Conservation (phyloP, 768 basidiomycete genomes). For the Kwoniella pini region DNA sequence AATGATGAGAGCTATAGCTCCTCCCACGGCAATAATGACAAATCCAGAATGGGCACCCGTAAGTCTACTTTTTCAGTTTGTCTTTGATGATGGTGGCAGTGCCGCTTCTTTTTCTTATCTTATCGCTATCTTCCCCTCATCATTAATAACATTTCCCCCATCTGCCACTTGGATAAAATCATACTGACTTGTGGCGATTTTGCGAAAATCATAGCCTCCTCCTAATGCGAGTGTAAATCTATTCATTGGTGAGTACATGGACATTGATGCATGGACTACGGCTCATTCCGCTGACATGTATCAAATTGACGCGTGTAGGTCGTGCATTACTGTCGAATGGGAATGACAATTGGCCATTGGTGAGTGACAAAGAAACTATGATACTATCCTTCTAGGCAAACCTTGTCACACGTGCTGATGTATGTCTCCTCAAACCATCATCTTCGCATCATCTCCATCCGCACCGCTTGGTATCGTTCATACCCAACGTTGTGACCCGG, state of each 20-base stretch:
- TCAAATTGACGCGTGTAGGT: conserved; percentile 18
- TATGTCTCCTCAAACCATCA: too few species aligned
- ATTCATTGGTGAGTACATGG: conserved; percentile 41
- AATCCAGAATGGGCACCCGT: conserved; percentile 44
- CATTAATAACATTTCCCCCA: neutral
- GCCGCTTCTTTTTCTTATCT: conserved; percentile 20
- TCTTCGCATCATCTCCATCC: too few species aligned
- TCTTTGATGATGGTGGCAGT: conserved; percentile 29
- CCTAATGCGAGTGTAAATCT: conserved; percentile 49
- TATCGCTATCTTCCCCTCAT: conserved; percentile 10
- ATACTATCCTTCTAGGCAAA: too few species aligned
- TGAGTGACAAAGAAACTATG: too few species aligned
- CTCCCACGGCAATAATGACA: conserved; percentile 37
- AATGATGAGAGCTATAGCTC: conserved; percentile 43
- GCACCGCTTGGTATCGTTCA: too few species aligned
- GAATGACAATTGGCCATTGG: conserved; percentile 52
- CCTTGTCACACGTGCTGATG: neutral
- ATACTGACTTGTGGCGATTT: conserved; percentile 20
- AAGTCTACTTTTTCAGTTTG: conserved; percentile 14
- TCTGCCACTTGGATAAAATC: neutral
- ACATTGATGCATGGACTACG: neutral
- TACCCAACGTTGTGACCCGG: too few species aligned
- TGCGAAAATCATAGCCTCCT: conserved; percentile 31
- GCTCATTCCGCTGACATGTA: neutral
- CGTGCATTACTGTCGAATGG: conserved; percentile 47